Conservation (phyloP, 345 rosid species). For the Citropsis articulata region DNA sequence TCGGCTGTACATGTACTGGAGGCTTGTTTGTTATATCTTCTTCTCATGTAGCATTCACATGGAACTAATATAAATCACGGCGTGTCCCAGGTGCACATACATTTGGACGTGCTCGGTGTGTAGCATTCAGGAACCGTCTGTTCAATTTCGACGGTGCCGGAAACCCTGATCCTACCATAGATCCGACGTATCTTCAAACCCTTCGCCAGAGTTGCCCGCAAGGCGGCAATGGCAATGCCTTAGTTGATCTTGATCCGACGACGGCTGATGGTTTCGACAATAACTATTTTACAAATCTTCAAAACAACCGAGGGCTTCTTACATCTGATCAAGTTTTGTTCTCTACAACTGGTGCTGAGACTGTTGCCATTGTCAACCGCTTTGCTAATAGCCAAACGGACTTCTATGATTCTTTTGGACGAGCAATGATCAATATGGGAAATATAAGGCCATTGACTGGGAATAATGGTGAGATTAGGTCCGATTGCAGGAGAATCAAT, state of each 20-base stretch:
- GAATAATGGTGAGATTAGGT: slow-evolving; percentile 35
- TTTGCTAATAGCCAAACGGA: slow-evolving; percentile 32
- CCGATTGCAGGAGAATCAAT: slow-evolving; percentile 30
- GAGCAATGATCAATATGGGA: slow-evolving; percentile 45
- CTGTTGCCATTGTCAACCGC: slow-evolving; percentile 30
- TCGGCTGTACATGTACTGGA: too few relatives aligned
- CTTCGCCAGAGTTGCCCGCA: slow-evolving; percentile 14
- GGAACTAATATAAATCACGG: too few relatives aligned
- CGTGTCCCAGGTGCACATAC: slow-evolving; percentile 7
- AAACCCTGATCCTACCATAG: background rate
- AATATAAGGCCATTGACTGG: slow-evolving; percentile 38
- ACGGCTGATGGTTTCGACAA: slow-evolving; percentile 25
- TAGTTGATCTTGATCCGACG: slow-evolving; percentile 5
- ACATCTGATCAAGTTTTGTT: slow-evolving; percentile 37
- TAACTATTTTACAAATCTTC: slow-evolving; percentile 32
- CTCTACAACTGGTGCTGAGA: slow-evolving; percentile 25
- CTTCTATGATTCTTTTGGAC: slow-evolving; percentile 33
- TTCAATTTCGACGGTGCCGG: background rate
- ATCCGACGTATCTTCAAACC: slow-evolving; percentile 1
- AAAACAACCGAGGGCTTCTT: slow-evolving; percentile 31
- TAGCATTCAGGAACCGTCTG: slow-evolving; percentile 1
- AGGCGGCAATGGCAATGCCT: background rate
- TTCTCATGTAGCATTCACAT: too few relatives aligned
- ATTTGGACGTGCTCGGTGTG: slow-evolving; percentile 14
- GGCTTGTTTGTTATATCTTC: too few relatives aligned